These are phyloP conservation scores for Scedosporium minutisporum DNA, from an alignment of 2,329 filamentous ascomycete genomes.

Conservation along the genomic window DNA sequence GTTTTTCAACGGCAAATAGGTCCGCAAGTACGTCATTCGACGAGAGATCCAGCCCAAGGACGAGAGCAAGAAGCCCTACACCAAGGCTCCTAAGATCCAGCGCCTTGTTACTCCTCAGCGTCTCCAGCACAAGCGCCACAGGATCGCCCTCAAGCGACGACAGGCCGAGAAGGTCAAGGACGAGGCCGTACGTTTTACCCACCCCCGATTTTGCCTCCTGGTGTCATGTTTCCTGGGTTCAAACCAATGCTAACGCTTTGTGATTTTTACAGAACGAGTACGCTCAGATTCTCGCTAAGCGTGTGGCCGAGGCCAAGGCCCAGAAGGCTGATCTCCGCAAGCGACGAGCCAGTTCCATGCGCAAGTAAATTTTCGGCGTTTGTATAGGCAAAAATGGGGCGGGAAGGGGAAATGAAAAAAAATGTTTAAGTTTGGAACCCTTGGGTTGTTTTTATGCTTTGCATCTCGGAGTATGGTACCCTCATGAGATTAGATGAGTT, in stretches of 20 bases:
- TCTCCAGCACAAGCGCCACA: conserved; percentile 99
- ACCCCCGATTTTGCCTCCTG: neutral
- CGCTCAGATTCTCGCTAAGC: conserved; percentile 90
- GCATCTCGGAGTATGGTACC: conserved; percentile 1
- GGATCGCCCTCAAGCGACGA: conserved; percentile 95
- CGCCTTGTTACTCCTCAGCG: conserved; percentile 98
- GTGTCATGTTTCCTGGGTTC: neutral
- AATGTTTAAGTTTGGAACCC: neutral
- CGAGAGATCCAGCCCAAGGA: conserved; percentile 95
- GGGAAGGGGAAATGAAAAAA: neutral
- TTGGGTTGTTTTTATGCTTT: conserved; percentile 2
- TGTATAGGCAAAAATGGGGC: neutral
- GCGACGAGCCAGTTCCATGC: conserved; percentile 92
- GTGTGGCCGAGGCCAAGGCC: conserved; percentile 91
- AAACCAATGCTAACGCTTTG: conserved; percentile 19
- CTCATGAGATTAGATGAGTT: conserved; percentile 3
- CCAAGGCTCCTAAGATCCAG: conserved; percentile 99
- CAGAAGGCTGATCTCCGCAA: conserved; percentile 91
- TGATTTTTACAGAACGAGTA: conserved; percentile 73
- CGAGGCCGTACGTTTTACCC: conserved; percentile 70
- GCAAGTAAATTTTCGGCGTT: conserved; percentile 50
- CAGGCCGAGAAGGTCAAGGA: conserved; percentile 96
- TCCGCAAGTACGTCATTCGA: conserved; percentile 99
- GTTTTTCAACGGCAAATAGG: conserved; percentile 36
- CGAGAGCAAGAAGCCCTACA: conserved; percentile 96